Evolutionary conservation across 495 filamentous ascomycete species (phyloP).

Genomic region (Durotheca rogersii): DNA sequence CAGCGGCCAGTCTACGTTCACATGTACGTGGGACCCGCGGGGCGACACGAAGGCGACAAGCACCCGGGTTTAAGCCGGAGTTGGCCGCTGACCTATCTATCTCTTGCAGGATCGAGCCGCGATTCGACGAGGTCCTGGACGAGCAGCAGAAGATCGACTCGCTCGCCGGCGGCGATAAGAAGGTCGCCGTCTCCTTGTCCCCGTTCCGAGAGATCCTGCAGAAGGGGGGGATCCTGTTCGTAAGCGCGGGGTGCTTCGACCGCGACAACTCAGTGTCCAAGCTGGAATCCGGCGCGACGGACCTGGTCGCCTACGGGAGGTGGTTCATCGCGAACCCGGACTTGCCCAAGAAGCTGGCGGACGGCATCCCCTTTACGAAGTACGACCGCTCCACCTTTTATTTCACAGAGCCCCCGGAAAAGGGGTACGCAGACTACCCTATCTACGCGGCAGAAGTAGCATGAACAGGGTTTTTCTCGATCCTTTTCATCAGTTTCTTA

Average conservation of each 20-base stretch:
- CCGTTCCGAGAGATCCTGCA: slow-evolving; percentile 50
- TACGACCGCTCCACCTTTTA: slow-evolving; percentile 66
- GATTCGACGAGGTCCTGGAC: slow-evolving; percentile 52
- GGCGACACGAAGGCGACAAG: slow-evolving; percentile 48
- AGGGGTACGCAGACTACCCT: slow-evolving; percentile 65
- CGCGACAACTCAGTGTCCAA: slow-evolving; percentile 51
- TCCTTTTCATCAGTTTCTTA: too few species aligned
- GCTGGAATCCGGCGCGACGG: slow-evolving; percentile 51
- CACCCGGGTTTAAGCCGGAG: too few species aligned
- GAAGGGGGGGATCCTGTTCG: slow-evolving; percentile 45
- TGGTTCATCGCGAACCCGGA: slow-evolving; percentile 70
- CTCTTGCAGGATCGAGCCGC: slow-evolving; percentile 60
- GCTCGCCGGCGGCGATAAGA: slow-evolving; percentile 35
- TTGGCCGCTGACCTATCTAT: slow-evolving; percentile 4
- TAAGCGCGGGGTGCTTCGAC: slow-evolving; percentile 61
- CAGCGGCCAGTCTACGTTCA: slow-evolving; percentile 42
- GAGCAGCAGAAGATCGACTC: slow-evolving; percentile 48
- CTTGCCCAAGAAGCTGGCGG: slow-evolving; percentile 57
- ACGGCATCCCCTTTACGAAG: slow-evolving; percentile 53
- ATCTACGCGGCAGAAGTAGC: slow-evolving; percentile 4
- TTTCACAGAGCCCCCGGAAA: slow-evolving; percentile 37
- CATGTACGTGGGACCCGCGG: slow-evolving; percentile 40
- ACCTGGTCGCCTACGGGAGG: slow-evolving; percentile 53
- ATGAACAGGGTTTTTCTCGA: neutral
- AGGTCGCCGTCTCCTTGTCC: slow-evolving; percentile 47